A percentile compares a stretch with the other conserved stretches of the same genome.
These are phyloP conservation scores for Myxozyma monticola DNA, from an alignment of 805 yeast species.

Conservation along the genomic window DNA sequence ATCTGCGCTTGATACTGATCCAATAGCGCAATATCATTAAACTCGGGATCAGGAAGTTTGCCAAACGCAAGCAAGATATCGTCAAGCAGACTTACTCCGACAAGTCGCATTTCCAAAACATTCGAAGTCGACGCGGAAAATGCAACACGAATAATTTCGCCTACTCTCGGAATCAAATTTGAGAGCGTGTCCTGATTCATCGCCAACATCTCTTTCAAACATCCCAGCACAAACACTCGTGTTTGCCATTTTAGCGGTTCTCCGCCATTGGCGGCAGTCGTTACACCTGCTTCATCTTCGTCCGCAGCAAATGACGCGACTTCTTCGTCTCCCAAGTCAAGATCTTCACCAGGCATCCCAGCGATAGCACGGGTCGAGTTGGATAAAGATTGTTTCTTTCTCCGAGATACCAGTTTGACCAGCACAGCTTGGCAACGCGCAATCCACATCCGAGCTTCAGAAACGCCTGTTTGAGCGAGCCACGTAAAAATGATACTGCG, in stretches of 20 bases:
- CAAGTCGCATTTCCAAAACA: constrained; percentile 55
- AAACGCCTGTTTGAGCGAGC: constrained; percentile 53
- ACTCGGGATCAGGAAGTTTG: constrained; percentile 65
- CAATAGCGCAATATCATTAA: constrained; percentile 65
- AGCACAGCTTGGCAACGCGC: constrained; percentile 50
- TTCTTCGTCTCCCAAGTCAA: constrained; percentile 49
- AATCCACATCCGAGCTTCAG: constrained; percentile 56
- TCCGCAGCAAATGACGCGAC: constrained; percentile 46
- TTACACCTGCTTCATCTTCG: constrained; percentile 14
- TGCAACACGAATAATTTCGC: constrained; percentile 72
- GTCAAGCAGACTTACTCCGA: constrained; percentile 68
- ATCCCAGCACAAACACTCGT: constrained; percentile 42
- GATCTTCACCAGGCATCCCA: constrained; percentile 36
- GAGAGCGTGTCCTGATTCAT: constrained; percentile 24
- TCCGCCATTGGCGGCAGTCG: constrained; percentile 30
- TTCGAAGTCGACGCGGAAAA: constrained; percentile 79
- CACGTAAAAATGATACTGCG: constrained; percentile 55
- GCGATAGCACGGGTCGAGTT: constrained; percentile 40
- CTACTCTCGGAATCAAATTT: constrained; percentile 36
- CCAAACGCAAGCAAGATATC: constrained; percentile 62
- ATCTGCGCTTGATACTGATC: constrained; percentile 96
- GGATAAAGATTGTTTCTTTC: constrained; percentile 33
- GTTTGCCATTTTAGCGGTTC: constrained; percentile 49
- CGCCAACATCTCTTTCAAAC: constrained; percentile 38
- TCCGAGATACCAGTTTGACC: constrained; percentile 28